These are phyloP conservation scores for Neospermospora avenae DNA, from an alignment of 2,329 filamentous ascomycete genomes.

Conservation along the genomic window DNA sequence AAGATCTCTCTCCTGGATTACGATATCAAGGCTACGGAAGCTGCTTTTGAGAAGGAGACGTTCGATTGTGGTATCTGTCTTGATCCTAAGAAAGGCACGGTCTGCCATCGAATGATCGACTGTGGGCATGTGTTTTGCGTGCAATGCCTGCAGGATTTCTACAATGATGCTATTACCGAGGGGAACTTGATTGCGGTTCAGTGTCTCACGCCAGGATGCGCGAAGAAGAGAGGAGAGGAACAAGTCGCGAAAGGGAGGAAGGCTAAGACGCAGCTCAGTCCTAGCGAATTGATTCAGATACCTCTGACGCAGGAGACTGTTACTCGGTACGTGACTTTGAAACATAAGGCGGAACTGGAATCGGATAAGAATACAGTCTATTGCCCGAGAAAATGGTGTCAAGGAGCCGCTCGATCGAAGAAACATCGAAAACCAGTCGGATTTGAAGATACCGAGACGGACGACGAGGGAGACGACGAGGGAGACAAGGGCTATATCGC, in stretches of 20 bases:
- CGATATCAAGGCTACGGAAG: constrained; percentile 69
- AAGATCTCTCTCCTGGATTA: constrained; percentile 75
- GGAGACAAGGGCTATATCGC: constrained; percentile 24
- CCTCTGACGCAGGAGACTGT: constrained; percentile 69
- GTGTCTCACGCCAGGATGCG: constrained; percentile 78
- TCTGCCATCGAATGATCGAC: constrained; percentile 76
- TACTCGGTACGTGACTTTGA: constrained; percentile 82
- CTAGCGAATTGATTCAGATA: constrained; percentile 79
- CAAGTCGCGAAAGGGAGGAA: constrained; percentile 50
- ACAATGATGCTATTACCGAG: constrained; percentile 81
- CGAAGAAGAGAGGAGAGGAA: constrained; percentile 51
- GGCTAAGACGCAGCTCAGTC: constrained; percentile 66
- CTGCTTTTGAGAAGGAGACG: constrained; percentile 76
- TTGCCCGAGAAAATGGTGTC: constrained; percentile 89
- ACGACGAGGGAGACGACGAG: constrained; percentile 48
- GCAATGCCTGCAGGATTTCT: constrained; percentile 84
- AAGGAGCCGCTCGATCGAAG: constrained; percentile 78
- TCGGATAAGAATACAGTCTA: constrained; percentile 89
- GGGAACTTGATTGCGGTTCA: constrained; percentile 77
- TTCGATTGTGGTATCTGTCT: constrained; percentile 88
- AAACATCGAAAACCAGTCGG: constrained; percentile 69
- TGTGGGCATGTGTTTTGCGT: constrained; percentile 92
- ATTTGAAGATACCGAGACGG: constrained; percentile 54
- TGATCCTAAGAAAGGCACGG: constrained; percentile 81
- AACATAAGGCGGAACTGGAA: constrained; percentile 89